Percentiles rank a stretch among this genome's conserved stretches.
Evolutionary conservation across 768 basidiomycete species (phyloP).

Genomic region (Phlebiopsis gigantea): DNA sequence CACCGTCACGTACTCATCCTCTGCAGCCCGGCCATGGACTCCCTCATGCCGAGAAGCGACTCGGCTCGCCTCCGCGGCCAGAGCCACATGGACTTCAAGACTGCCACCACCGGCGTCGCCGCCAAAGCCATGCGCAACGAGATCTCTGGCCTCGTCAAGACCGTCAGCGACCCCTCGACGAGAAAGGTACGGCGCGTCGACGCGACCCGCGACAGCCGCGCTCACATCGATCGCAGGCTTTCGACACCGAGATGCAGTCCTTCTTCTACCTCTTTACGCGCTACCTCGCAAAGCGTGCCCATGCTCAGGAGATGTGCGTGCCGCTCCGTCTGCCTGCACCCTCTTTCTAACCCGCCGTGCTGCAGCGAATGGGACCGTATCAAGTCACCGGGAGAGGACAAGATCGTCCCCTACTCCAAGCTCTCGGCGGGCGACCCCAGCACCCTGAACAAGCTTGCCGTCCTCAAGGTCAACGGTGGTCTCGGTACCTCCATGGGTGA

Average conservation of each 20-base stretch:
- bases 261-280: constrained; percentile 97
- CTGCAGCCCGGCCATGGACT: constrained; percentile 37
- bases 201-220: constrained; percentile 11
- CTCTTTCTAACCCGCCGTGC: constrained; percentile 12
- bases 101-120: constrained; percentile 67
- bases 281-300: constrained; percentile 85
- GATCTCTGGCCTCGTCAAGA: constrained; percentile 87
- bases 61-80: constrained; percentile 71
- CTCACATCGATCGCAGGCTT: constrained; percentile 46
- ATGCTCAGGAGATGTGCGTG: constrained; percentile 74
- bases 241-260: constrained; percentile 93
- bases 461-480: constrained; percentile 76
- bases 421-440: constrained; percentile 42
- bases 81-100: constrained; percentile 92
- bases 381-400: constrained; percentile 57
- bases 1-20: constrained; percentile 23
- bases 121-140: constrained; percentile 98
- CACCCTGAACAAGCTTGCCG: constrained; percentile 65
- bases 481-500: constrained; percentile 61
- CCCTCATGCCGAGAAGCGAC: constrained; percentile 55
- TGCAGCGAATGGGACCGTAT: constrained; percentile 37
- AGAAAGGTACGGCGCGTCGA: constrained; percentile 58
- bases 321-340: not conserved
- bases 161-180: constrained; percentile 71
- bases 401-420: constrained; percentile 55